Evolutionary conservation across 371 early-diverging fungal species (phyloP).

Genomic region (Mucor sp.): DNA sequence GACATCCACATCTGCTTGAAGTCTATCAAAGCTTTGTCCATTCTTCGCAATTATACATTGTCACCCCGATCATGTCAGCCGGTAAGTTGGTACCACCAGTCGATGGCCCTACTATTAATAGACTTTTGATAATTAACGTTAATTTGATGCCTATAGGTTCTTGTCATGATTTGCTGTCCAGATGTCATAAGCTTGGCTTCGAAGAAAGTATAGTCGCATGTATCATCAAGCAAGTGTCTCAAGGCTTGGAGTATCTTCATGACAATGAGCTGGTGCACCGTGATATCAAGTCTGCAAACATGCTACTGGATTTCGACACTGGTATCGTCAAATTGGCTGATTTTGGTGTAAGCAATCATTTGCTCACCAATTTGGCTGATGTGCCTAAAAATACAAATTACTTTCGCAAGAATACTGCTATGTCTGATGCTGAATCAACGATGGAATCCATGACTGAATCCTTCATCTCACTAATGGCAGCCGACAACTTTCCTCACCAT

Average conservation of each 20-base stretch:
- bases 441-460: not conserved
- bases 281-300: constrained; percentile 94
- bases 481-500: not conserved
- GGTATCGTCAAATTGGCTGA: constrained; percentile 49
- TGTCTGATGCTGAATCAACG: not conserved
- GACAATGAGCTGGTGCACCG: constrained; percentile 92
- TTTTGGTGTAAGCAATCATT: constrained; percentile 48
- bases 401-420: not conserved
- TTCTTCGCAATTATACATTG: constrained; percentile 60
- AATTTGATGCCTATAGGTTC: constrained; percentile 30
- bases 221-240: constrained; percentile 85
- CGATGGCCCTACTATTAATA: not conserved
- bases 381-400: constrained; percentile 10
- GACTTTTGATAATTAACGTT: not conserved
- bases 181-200: constrained; percentile 29
- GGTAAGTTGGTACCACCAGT: constrained; percentile 36
- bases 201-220: constrained; percentile 43
- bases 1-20: constrained; percentile 68
- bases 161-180: constrained; percentile 39
- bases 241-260: constrained; percentile 91
- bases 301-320: constrained; percentile 79
- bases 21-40: constrained; percentile 69
- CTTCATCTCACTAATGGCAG: not conserved
- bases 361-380: constrained; percentile 15
- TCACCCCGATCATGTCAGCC: constrained; percentile 69